Evolutionary conservation across 2,329 filamentous ascomycete species (phyloP), one percentile per base, ranked within the genome.

Genomic region (Chrysoporthe deuterocubensis): DNA sequence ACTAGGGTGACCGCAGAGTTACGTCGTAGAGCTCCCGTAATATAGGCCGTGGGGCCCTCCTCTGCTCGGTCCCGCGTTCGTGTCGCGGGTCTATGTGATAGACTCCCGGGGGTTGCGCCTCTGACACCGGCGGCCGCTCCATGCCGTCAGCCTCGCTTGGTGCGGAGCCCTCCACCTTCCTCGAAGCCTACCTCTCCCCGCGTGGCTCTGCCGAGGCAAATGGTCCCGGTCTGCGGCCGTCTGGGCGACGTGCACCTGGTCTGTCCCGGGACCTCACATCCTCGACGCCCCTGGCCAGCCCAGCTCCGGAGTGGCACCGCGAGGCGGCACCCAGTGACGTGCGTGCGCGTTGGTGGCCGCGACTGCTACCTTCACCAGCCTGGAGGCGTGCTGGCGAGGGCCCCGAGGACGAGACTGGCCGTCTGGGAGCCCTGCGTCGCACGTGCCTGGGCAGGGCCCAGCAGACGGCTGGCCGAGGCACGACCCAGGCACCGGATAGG

Each of bases 221-320:
- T 46, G 57, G 26, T 52, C 64, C 57, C 57, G 64, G 64, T 52
- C 52, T 50, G 58, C 56, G 64, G 64, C 61, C 61, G 64, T 61
- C 52, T 56, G 57, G 26, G 52, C 64, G 34, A 54, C 18, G 26
- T 54, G 50, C 1, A 21, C 18, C 14, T 46, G 8, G 8, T 37
- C 4, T 57, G 52, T n/a, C 32, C 54, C 54, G 18, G 26, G 52
- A 57, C 37, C 37, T 9, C 37, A 40, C 6, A 40, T 40, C 5
- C 9, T 9, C 37, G 37, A 40, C 26, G 37, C 6, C 37, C 37
- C 9, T 40, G 37, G 21, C 57, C 43, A 59, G 26, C 21, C 57
- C 50, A 32, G 7, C 26, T 54, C 21, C 32, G 54, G 32, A 43
- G 18, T 26, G 40, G 57, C n/a, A 59, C 44, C 57, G 34, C 34